These are phyloP conservation scores for Diaporthe citriasiana DNA, from an alignment of 2,329 filamentous ascomycete genomes.

Conservation along the genomic window DNA sequence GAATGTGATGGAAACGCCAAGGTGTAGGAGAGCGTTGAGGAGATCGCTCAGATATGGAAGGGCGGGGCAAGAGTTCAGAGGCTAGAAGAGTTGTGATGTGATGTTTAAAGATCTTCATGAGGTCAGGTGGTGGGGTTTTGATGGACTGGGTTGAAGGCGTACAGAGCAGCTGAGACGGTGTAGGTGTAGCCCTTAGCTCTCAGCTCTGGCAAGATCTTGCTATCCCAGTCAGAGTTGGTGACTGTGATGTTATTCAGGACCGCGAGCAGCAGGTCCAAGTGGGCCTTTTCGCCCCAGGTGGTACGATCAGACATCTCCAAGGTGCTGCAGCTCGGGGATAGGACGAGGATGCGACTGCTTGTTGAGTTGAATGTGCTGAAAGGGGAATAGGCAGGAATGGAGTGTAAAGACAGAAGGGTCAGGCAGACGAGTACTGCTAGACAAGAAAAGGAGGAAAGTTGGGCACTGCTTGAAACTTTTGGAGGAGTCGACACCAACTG, in stretches of 20 bases:
- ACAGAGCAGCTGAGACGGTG: slow-evolving; percentile 58
- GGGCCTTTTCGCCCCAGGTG: slow-evolving; percentile 37
- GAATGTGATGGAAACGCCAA: slow-evolving; percentile 29
- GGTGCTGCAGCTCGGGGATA: not conserved
- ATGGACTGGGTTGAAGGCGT: slow-evolving; percentile 43
- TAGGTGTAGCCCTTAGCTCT: slow-evolving; percentile 56
- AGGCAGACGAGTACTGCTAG: not conserved
- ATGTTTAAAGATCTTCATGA: not conserved
- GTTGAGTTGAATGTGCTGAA: not conserved
- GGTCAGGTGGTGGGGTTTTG: not conserved
- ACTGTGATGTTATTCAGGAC: slow-evolving; percentile 50
- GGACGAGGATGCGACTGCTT: slow-evolving; percentile 41
- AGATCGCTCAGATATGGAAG: not conserved
- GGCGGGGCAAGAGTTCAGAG: not conserved
- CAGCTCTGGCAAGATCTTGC: slow-evolving; percentile 44
- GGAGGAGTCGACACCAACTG: not conserved
- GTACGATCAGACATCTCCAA: slow-evolving; percentile 31
- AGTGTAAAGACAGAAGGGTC: not conserved
- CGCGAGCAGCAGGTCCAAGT: slow-evolving; percentile 53
- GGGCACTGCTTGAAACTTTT: not conserved
- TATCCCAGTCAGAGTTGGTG: slow-evolving; percentile 45
- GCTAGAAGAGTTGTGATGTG: not conserved
- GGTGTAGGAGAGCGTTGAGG: slow-evolving; percentile 3
- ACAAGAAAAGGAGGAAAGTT: not conserved
- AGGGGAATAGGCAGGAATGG: not conserved